Base-by-base conservation (phyloP, 371 early-diverging fungal species). In the Mortierella sp. region DNA sequence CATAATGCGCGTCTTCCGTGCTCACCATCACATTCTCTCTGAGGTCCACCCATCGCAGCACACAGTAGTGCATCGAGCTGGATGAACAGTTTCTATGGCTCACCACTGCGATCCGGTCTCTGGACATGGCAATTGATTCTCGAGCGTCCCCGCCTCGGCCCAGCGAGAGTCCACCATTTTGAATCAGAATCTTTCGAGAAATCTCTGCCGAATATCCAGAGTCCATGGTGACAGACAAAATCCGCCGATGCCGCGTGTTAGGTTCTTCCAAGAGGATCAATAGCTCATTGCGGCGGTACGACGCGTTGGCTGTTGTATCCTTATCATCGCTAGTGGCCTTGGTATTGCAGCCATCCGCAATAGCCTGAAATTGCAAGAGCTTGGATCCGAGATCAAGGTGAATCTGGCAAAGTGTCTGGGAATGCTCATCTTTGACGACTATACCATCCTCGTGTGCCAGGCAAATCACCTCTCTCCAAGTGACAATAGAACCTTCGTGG, bases 141-240 rank as follows among this genome's bases (percentile, higher is more conserved):
- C 69, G 54, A 0, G 68, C 69, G 25, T 68, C 63, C 16, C 68
- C 74, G 22, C 76, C 69, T 39, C 67, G 62, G 16, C 73, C 73
- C 39, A 73, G 47, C 8, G 55, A 47, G 43, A 65, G 51, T 10
- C 34, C 34, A 7, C 34, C 34, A 21, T 59, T 50, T 14, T 45
- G 58, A 17, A 55, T 37, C 21, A 62, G 28, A 13, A 48, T 1
- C 34, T 28, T 24, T 17, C 74, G 50, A 7, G 63, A 63, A 0
- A 22, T 29, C 50, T 74, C 65, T 3, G 14, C 12, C 16, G 25
- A 24, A 24, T 43, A 74, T 10, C 76, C 76, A 3, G 58, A 41
- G 9, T 27, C 41, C 63, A 73, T 59, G 13, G 58, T 37, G 24
- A 67, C 54, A 10, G 37, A 17, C 21, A 67, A 37, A 7, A 73